These are phyloP conservation scores for Fagus sylvatica DNA, from an alignment of 306 rosid genomes.

Conservation along the genomic window DNA sequence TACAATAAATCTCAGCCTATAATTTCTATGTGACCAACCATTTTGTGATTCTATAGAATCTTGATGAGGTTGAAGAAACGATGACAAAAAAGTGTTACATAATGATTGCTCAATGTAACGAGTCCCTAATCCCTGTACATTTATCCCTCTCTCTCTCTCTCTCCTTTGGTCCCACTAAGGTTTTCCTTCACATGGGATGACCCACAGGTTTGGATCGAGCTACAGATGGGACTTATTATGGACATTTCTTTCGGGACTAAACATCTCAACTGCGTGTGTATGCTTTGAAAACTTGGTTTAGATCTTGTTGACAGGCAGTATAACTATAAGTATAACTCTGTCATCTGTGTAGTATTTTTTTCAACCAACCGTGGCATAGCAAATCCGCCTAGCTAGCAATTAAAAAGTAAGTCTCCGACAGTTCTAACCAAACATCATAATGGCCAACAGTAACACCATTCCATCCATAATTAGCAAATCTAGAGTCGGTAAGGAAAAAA, in stretches of 20 bases:
- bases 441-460: not conserved
- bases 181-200: slow-evolving; percentile 4
- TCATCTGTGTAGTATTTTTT: too few species aligned
- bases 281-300: not conserved
- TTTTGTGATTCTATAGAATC: not conserved
- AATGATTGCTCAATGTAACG: not conserved
- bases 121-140: not conserved
- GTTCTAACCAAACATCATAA: slow-evolving; percentile 2
- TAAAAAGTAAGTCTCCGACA: slow-evolving; percentile 22
- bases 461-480: slow-evolving; percentile 2
- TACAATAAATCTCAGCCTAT: slow-evolving; percentile 39
- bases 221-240: not conserved
- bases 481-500: slow-evolving; percentile 1
- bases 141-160: not conserved
- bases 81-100: slow-evolving; percentile 17
- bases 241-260: not conserved
- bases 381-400: slow-evolving; percentile 1
- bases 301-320: slow-evolving; percentile 6
- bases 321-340: too few species aligned
- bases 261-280: not conserved
- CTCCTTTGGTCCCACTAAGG: not conserved
- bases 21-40: not conserved
- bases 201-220: not conserved
- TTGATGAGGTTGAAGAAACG: slow-evolving; percentile 9
- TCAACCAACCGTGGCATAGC: not conserved